These are phyloP conservation scores for Eutrema heterophyllum DNA, from an alignment of 345 rosid genomes.

Conservation along the genomic window DNA sequence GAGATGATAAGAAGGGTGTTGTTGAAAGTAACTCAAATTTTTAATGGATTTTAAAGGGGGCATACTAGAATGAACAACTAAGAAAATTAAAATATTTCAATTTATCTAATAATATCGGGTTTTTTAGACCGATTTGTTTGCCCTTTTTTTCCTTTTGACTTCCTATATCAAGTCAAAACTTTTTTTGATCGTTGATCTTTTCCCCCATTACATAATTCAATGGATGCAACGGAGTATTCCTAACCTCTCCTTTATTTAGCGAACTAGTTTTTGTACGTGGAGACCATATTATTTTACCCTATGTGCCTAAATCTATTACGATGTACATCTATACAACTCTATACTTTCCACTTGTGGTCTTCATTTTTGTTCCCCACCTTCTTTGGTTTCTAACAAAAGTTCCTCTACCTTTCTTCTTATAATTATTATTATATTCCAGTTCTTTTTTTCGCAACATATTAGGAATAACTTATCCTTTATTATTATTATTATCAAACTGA, in stretches of 20 bases:
- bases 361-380: constrained; percentile 18
- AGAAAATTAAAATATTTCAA: too few species aligned
- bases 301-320: constrained; percentile 1
- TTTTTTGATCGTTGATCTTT: background rate
- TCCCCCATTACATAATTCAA: background rate
- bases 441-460: background rate
- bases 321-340: background rate
- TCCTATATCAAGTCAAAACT: background rate
- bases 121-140: background rate
- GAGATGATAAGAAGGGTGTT: too few species aligned
- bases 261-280: background rate
- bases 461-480: background rate
- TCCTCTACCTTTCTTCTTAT: background rate
- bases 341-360: background rate
- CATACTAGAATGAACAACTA: too few species aligned
- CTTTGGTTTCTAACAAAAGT: constrained; percentile 14
- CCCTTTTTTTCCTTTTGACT: background rate
- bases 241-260: background rate
- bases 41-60: too few species aligned
- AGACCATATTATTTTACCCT: background rate
- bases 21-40: too few species aligned
- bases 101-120: too few species aligned
- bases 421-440: background rate
- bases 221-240: background rate
- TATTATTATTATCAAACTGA: background rate